phyloP scores from a whole-genome alignment of 2,329 filamentous ascomycete species.

The Epichloe sylvatica region DNA sequence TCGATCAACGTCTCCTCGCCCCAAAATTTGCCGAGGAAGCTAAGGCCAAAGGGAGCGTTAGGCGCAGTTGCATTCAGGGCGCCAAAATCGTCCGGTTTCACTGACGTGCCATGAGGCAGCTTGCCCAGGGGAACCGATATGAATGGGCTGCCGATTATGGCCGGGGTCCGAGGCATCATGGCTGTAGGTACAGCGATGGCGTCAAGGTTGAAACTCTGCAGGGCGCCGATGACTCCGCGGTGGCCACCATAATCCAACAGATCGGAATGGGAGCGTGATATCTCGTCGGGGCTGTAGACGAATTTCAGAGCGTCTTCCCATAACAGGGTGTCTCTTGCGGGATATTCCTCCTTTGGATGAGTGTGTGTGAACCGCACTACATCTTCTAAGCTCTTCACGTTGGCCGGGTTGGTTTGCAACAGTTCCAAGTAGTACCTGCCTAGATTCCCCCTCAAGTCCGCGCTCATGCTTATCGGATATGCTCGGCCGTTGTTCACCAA shows the following conservation, averaged over 20 bases:
- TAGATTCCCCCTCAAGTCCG: constrained; percentile 44
- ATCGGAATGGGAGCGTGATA: constrained; percentile 42
- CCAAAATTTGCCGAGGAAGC: constrained; percentile 46
- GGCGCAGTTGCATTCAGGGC: constrained; percentile 36
- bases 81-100: constrained; percentile 31
- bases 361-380: constrained; percentile 41
- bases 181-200: constrained; percentile 45
- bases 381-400: constrained; percentile 36
- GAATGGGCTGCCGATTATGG: constrained; percentile 43
- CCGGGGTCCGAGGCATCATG: constrained; percentile 33
- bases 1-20: constrained; percentile 47
- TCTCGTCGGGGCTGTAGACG: constrained; percentile 39
- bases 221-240: constrained; percentile 44
- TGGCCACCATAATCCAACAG: constrained; percentile 38
- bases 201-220: constrained; percentile 39
- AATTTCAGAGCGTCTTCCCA: constrained; percentile 43
- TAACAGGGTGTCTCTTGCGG: constrained; percentile 37
- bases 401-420: constrained; percentile 43
- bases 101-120: constrained; percentile 35
- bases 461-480: constrained; percentile 24
- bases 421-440: constrained; percentile 36
- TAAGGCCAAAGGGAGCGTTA: constrained; percentile 46
- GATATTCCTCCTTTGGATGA: constrained; percentile 40
- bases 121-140: constrained; percentile 49
- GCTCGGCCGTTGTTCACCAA: constrained; percentile 13